Conservation (phyloP, 2,329 filamentous ascomycete genomes). For the Apiospora rasikravindrae region DNA sequence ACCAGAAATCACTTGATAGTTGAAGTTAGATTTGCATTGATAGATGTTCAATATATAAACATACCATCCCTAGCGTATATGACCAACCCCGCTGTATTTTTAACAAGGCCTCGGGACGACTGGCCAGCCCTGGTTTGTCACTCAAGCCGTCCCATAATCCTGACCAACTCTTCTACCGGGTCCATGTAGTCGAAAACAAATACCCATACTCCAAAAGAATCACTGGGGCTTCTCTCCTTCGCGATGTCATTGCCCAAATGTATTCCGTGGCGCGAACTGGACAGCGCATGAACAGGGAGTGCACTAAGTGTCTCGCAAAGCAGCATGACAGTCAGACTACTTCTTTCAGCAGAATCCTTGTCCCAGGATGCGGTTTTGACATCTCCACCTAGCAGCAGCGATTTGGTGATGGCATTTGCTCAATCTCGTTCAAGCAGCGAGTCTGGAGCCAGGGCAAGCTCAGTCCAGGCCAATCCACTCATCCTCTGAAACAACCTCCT, state of each 20-base stretch:
- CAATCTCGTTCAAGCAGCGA: not conserved
- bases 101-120: not conserved
- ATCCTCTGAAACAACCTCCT: slow-evolving; percentile 32
- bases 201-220: not conserved
- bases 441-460: slow-evolving; percentile 15
- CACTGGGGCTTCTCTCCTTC: not conserved
- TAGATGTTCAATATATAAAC: not conserved
- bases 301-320: not conserved
- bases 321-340: not conserved
- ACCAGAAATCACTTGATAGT: not conserved
- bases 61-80: not conserved
- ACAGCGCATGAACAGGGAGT: not conserved
- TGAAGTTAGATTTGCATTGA: not conserved
- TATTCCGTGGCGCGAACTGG: not conserved
- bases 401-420: not conserved
- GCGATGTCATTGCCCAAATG: not conserved
- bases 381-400: not conserved
- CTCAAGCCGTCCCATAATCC: not conserved
- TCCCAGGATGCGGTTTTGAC: not conserved
- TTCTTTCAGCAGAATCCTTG: not conserved
- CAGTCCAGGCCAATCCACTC: slow-evolving; percentile 41
- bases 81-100: not conserved
- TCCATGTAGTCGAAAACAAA: not conserved
- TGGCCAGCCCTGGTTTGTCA: not conserved
- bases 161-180: not conserved